Evolutionary conservation across 495 filamentous ascomycete species (phyloP).

Genomic region (Tuber microsphaerosporum): DNA sequence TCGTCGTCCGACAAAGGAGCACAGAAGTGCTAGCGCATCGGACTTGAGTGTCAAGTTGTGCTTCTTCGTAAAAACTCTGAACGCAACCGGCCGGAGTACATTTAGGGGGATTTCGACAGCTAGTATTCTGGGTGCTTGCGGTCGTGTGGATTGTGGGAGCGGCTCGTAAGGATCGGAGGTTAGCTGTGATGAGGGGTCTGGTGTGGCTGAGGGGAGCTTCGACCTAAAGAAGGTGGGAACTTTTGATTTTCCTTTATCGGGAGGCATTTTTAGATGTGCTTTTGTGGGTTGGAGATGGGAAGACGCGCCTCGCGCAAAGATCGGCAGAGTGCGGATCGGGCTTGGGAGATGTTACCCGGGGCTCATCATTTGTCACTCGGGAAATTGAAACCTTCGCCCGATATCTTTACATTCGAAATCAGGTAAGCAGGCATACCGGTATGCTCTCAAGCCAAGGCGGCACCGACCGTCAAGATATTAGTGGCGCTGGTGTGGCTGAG

Average conservation of each 20-base stretch:
- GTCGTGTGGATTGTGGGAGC: slow-evolving; percentile 33
- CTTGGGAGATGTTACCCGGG: neutral
- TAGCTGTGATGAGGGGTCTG: slow-evolving; percentile 22
- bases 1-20: slow-evolving; percentile 81
- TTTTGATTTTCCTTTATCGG: slow-evolving; percentile 11
- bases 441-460: neutral
- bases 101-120: slow-evolving; percentile 81
- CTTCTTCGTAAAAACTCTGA: slow-evolving; percentile 95
- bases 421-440: neutral
- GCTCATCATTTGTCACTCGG: neutral
- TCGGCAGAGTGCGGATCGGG: neutral
- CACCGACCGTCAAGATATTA: neutral
- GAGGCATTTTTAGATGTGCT: neutral
- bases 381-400: neutral
- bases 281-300: neutral
- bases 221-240: slow-evolving; percentile 33
- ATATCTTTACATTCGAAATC: neutral
- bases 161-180: slow-evolving; percentile 39
- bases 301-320: neutral
- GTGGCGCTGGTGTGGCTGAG: neutral
- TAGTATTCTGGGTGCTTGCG: slow-evolving; percentile 64
- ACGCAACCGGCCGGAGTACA: slow-evolving; percentile 81
- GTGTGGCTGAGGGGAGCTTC: slow-evolving; percentile 24
- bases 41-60: slow-evolving; percentile 91
- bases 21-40: slow-evolving; percentile 71